Evolutionary conservation across 164 flowering plant species (phyloP), one percentile per base, ranked within the genome.

Genomic region (Aristolochia fimbriata): DNA sequence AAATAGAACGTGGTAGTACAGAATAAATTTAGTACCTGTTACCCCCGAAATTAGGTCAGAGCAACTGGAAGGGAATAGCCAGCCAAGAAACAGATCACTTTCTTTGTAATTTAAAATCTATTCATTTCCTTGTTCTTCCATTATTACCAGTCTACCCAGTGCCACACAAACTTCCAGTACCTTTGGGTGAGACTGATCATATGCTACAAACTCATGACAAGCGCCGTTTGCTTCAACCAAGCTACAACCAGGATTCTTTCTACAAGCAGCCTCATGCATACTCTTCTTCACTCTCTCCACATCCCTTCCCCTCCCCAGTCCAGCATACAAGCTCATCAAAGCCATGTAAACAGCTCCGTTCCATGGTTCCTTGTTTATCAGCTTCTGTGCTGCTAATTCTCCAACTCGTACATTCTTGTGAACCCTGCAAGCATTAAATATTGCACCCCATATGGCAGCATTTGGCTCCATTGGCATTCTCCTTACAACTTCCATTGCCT

Each of bases 221-320:
- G 24, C 22, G 31, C 74, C 73, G 60, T 65, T 64, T 52, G 73
- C 70, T 61, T 76, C 76, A 60, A 76, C 52, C 59, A 73, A 65
- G 59, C 76, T 73, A 58, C 79, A 76, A 20, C 79, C 79, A 50
- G 79, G 79, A 57, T 21, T 68, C 66, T 76, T 76, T 53, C 64
- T 65, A 53, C 63, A 68, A 48, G 71, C 71, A 56, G 43, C 61
- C 15, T 64, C 59, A 57, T 73, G 68, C 79, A 76, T 76, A 47
- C 68, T 69, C 49, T 15, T 57, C 65, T 72, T 75, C 57, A 55
- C 64, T 64, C 59, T 68, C 46, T 65, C 68, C 25, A 68, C 76
- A 53, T 65, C 69, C 20, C 68, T 76, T 72, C 57, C 60, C 70
- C 72, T 72, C 41, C 64, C 70, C 41, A 62, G 62, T 37, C 62